These are phyloP conservation scores for Microbotryum scabiosae DNA, from an alignment of 1,284 basidiomycete species.

Conservation along the genomic window DNA sequence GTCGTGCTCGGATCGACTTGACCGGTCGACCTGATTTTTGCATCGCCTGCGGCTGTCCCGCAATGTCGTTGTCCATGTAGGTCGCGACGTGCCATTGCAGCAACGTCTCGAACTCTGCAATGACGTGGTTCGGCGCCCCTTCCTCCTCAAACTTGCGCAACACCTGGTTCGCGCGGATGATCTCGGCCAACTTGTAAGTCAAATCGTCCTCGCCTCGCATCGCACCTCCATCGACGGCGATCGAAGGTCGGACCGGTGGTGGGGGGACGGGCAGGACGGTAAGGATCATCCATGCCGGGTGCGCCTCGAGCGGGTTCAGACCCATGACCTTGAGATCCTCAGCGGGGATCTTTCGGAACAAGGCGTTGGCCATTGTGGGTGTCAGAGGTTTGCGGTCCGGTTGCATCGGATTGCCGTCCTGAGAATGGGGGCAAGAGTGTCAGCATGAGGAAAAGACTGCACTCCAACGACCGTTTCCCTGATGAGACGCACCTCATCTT, in stretches of 20 bases:
- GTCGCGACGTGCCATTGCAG: slow-evolving; percentile 98
- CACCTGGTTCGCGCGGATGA: slow-evolving; percentile 90
- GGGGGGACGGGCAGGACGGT: slow-evolving; percentile 97
- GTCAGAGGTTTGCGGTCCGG: slow-evolving; percentile 84
- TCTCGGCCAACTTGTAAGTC: slow-evolving; percentile 96
- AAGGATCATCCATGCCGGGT: slow-evolving; percentile 99
- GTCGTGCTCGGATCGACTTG: slow-evolving; percentile 93
- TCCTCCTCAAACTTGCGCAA: slow-evolving; percentile 91
- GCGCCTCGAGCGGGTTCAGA: slow-evolving; percentile 87
- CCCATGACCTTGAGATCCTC: slow-evolving; percentile 86
- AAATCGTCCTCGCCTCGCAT: slow-evolving; percentile 97
- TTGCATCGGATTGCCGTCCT: slow-evolving; percentile 75
- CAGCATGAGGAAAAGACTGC: not conserved
- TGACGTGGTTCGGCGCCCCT: slow-evolving; percentile 91
- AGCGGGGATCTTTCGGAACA: slow-evolving; percentile 81
- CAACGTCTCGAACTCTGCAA: slow-evolving; percentile 91
- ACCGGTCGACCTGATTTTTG: slow-evolving; percentile 97
- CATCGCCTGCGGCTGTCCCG: slow-evolving; percentile 91
- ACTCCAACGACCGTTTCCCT: not conserved
- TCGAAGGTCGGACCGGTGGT: slow-evolving; percentile 94
- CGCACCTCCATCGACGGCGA: slow-evolving; percentile 89
- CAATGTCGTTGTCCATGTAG: slow-evolving; percentile 99
- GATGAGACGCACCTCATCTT: slow-evolving; percentile 25
- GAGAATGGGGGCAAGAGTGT: slow-evolving; percentile 14
- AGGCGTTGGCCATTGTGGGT: slow-evolving; percentile 69